Evolutionary conservation across 768 basidiomycete species (phyloP).

Genomic region (Lactarius psammicola): DNA sequence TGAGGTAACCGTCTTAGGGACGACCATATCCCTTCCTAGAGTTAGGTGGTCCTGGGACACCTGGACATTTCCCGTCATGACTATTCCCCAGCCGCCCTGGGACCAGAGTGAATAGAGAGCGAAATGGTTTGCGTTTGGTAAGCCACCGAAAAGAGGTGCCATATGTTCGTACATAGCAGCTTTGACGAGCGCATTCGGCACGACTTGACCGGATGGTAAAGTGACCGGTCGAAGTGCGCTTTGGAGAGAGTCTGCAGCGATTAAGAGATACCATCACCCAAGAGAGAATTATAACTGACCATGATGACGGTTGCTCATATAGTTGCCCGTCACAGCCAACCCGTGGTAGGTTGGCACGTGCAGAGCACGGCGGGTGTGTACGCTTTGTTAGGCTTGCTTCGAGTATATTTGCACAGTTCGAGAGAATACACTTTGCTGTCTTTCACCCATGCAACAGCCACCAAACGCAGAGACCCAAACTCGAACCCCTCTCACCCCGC

Average conservation of each 20-base stretch:
- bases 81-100: conserved; percentile 77
- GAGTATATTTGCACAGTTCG: conserved; percentile 1
- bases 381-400: conserved; percentile 1
- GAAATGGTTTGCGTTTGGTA: conserved; percentile 64
- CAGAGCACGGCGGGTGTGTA: background rate
- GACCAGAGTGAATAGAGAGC: conserved; percentile 76
- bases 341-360: conserved; percentile 11
- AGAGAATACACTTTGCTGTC: background rate
- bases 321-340: background rate
- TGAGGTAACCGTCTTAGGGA: conserved; percentile 47
- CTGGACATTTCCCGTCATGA: conserved; percentile 84
- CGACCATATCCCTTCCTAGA: conserved; percentile 68
- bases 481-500: conserved; percentile 23
- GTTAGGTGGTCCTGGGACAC: conserved; percentile 60
- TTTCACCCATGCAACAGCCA: conserved; percentile 15
- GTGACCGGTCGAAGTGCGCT: conserved; percentile 15
- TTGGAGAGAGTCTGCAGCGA: background rate
- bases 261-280: background rate
- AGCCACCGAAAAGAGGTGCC: conserved; percentile 59
- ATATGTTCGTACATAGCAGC: conserved; percentile 91
- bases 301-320: conserved; percentile 14
- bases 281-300: conserved; percentile 3
- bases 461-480: conserved; percentile 1
- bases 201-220: conserved; percentile 23
- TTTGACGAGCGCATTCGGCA: conserved; percentile 43